phyloP scores from a whole-genome alignment of 116 monocot species.

The Posidonia oceanica region DNA sequence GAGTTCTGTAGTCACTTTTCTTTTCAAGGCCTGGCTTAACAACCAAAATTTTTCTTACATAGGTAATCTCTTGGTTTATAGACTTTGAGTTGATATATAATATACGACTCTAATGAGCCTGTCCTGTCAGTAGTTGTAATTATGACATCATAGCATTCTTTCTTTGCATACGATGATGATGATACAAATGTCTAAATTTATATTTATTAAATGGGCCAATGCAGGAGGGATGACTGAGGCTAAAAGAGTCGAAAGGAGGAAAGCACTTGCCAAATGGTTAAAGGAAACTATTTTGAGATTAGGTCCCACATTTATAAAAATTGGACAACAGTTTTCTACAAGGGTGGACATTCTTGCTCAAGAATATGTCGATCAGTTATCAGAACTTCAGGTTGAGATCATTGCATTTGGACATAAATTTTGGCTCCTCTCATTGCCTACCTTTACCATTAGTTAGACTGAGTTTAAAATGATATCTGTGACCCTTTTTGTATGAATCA shows the following conservation, averaged over 20 bases:
- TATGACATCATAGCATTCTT: background rate
- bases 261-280: conserved; percentile 88
- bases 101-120: background rate
- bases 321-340: conserved; percentile 98
- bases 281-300: conserved; percentile 96
- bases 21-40: conserved; percentile 86
- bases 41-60: conserved; percentile 92
- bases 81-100: background rate
- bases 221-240: conserved; percentile 97
- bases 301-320: conserved; percentile 98
- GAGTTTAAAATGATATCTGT: background rate
- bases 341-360: conserved; percentile 98
- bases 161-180: background rate
- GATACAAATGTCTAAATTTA: background rate
- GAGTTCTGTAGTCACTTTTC: conserved; percentile 87
- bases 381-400: conserved; percentile 77
- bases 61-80: conserved; percentile 23
- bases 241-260: conserved; percentile 64
- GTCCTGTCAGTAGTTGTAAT: too few relatives aligned
- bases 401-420: background rate
- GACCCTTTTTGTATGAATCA: too few relatives aligned
- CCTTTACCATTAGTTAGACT: background rate
- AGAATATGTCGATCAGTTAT: conserved; percentile 97
- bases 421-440: background rate
- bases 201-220: background rate